Conservation (phyloP, 805 yeast genomes). For the Yarrowia sp. region DNA sequence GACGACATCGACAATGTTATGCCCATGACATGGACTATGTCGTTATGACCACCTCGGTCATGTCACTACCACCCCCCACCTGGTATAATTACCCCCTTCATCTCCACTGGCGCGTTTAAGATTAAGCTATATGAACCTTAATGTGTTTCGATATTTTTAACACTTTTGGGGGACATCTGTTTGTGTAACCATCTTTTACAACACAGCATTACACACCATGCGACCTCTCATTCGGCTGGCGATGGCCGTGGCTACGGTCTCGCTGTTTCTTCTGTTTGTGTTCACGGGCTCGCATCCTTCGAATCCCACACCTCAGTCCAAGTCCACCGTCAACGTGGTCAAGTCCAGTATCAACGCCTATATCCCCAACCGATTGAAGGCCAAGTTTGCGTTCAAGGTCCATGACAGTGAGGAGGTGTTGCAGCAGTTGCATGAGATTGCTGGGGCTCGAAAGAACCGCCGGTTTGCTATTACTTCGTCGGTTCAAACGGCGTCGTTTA, state of each 20-base stretch:
- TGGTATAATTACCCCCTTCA: background rate
- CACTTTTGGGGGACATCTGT: no score
- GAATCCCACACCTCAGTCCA: background rate
- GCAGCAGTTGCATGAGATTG: background rate
- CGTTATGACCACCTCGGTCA: no score
- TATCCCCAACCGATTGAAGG: constrained; percentile 33
- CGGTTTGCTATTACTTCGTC: constrained; percentile 43
- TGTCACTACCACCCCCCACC: no score
- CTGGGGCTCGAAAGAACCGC: constrained; percentile 8
- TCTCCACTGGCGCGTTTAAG: background rate
- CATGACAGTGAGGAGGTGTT: constrained; percentile 3
- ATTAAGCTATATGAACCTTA: background rate
- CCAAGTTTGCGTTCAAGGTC: constrained; percentile 39
- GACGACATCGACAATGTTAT: background rate
- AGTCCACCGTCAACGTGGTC: constrained; percentile 28
- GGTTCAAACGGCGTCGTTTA: constrained; percentile 45
- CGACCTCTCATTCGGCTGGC: constrained; percentile 29
- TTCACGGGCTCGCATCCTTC: constrained; percentile 16
- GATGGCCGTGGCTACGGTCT: background rate
- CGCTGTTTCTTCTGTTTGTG: background rate
- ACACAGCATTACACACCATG: background rate
- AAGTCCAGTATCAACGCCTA: constrained; percentile 32
- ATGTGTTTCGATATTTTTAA: background rate
- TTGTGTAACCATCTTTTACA: no score
- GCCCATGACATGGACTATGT: no score